Evolutionary conservation across 352 stramenopile species (phyloP).

Genomic region (Phytophthora melonis): DNA sequence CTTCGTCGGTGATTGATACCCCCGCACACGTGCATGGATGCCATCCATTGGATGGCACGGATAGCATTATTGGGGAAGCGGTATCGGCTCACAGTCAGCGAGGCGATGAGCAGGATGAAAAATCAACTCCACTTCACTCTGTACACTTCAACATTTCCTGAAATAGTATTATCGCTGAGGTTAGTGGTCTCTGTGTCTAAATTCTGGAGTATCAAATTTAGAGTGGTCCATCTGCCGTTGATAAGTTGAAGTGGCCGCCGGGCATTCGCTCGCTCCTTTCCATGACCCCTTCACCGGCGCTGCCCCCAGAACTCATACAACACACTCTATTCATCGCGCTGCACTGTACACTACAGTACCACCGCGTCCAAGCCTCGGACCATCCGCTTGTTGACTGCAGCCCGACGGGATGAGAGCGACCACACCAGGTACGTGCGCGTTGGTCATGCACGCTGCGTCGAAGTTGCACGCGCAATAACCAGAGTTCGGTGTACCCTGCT

Average conservation of each 20-base stretch:
- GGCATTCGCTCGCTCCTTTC: neutral
- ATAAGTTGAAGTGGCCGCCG: neutral
- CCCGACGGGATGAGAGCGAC: neutral
- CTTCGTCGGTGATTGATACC: too few relatives aligned
- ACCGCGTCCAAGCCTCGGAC: neutral
- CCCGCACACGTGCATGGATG: too few relatives aligned
- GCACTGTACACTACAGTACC: neutral
- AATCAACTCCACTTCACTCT: too few relatives aligned
- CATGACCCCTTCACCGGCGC: neutral
- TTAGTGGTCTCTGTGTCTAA: neutral
- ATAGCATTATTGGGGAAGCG: too few relatives aligned
- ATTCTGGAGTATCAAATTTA: neutral
- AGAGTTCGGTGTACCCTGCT: neutral
- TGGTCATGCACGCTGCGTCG: neutral
- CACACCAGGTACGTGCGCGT: neutral
- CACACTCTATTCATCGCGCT: neutral
- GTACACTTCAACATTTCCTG: neutral
- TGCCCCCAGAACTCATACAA: neutral
- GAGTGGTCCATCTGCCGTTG: neutral
- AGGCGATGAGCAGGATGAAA: too few relatives aligned
- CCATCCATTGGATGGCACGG: too few relatives aligned
- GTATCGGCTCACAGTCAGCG: too few relatives aligned
- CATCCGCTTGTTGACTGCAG: neutral
- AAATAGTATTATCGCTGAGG: neutral
- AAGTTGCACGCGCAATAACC: slow-evolving; percentile 1